phyloP scores from a whole-genome alignment of 2,329 filamentous ascomycete genomes.

The Beauveria sp. region DNA sequence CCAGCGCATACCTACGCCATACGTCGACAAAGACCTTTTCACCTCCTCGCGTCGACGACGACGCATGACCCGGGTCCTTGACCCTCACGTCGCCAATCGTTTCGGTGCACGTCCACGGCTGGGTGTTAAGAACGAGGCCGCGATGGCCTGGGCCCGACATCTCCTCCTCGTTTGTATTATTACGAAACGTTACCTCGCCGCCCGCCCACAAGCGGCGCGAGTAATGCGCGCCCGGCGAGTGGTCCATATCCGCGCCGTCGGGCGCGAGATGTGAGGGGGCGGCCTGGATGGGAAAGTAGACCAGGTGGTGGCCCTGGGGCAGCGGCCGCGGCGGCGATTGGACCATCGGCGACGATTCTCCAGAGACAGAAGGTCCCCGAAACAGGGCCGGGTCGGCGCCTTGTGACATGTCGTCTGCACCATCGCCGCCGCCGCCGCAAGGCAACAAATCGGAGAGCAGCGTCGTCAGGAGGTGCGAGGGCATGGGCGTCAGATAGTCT shows the following conservation, averaged over 20 bases:
- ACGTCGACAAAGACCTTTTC: conserved; percentile 47
- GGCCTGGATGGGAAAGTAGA: conserved; percentile 75
- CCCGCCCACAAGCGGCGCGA: conserved; percentile 83
- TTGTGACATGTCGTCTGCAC: neutral
- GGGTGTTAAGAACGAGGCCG: conserved; percentile 31
- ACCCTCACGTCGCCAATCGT: conserved; percentile 31
- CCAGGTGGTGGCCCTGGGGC: conserved; percentile 68
- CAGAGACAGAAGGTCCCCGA: neutral
- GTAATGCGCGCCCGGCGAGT: conserved; percentile 67
- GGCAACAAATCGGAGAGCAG: conserved; percentile 46
- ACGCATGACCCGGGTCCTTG: conserved; percentile 8
- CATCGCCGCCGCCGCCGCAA: neutral
- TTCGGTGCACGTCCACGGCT: conserved; percentile 38
- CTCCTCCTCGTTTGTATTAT: conserved; percentile 7
- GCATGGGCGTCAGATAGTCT: conserved; percentile 47
- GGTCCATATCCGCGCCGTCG: conserved; percentile 78
- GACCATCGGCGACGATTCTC: conserved; percentile 12
- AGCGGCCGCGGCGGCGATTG: conserved; percentile 29
- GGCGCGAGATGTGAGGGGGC: conserved; percentile 55
- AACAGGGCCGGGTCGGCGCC: neutral
- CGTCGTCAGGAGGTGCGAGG: conserved; percentile 57
- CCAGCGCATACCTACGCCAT: conserved; percentile 35
- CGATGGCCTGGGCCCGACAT: conserved; percentile 17
- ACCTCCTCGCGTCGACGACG: conserved; percentile 15
- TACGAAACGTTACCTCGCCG: conserved; percentile 55